phyloP scores from a whole-genome alignment of 352 stramenopile genomes.

The Phytophthora chlamydospora region DNA sequence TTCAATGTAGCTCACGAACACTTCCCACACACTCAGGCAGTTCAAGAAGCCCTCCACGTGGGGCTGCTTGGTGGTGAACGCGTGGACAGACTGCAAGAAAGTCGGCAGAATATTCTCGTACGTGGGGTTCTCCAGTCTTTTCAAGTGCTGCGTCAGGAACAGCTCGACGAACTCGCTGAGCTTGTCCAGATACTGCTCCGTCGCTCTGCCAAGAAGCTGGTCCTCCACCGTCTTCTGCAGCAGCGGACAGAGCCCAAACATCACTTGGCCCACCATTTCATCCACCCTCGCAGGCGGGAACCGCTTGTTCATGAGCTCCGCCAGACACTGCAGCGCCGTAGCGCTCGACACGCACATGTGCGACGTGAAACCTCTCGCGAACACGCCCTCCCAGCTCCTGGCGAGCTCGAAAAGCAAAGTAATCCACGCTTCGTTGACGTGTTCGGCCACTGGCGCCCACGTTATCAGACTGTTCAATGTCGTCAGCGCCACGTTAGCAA shows the following conservation, averaged over 20 bases:
- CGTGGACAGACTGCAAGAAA: constrained; percentile 66
- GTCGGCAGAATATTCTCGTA: constrained; percentile 52
- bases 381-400: constrained; percentile 44
- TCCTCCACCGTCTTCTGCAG: constrained; percentile 68
- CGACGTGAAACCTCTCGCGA: constrained; percentile 23
- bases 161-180: constrained; percentile 76
- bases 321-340: constrained; percentile 61
- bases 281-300: constrained; percentile 50
- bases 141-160: constrained; percentile 78
- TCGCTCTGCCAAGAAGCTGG: constrained; percentile 49
- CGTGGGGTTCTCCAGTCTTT: constrained; percentile 65
- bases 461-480: constrained; percentile 57
- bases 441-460: constrained; percentile 64
- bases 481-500: constrained; percentile 58
- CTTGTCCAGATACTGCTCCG: constrained; percentile 76
- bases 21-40: constrained; percentile 82
- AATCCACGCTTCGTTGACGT: constrained; percentile 65
- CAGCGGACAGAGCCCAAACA: constrained; percentile 60
- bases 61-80: constrained; percentile 72
- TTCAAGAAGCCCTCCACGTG: constrained; percentile 80
- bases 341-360: constrained; percentile 56
- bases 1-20: constrained; percentile 85
- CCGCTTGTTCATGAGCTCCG: constrained; percentile 72
- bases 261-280: constrained; percentile 57
- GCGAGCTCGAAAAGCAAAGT: constrained; percentile 64